Percentiles rank a stretch among this genome's conserved stretches.
Conservation (phyloP, 2,329 filamentous ascomycete species). For the Ophiosphaerella korrae region DNA sequence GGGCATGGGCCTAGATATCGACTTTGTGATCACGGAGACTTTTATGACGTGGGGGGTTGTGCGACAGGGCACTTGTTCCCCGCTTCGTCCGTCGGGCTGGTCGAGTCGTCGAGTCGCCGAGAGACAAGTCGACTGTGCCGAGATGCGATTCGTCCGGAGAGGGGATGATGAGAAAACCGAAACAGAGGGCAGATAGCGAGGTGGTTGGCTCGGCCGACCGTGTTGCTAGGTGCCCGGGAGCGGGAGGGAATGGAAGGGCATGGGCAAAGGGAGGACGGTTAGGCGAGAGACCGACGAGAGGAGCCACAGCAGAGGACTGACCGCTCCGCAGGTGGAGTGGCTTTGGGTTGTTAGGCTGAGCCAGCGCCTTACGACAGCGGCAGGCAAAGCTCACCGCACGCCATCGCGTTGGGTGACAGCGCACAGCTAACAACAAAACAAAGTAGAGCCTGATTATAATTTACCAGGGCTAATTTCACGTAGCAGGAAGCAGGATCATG, state of each 20-base stretch:
- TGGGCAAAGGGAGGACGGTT: constrained; percentile 3
- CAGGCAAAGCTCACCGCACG: constrained; percentile 21
- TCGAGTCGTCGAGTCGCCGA: constrained; percentile 14
- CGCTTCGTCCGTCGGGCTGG: constrained; percentile 8
- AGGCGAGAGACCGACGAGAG: constrained; percentile 10
- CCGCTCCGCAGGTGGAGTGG: constrained; percentile 28
- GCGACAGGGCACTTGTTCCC: background rate
- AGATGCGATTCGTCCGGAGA: constrained; percentile 18
- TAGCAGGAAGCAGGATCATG: constrained; percentile 14
- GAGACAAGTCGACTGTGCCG: constrained; percentile 6
- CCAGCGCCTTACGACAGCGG: constrained; percentile 29
- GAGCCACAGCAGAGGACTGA: constrained; percentile 34
- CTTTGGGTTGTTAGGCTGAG: constrained; percentile 15
- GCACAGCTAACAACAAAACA: constrained; percentile 9
- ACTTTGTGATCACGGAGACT: constrained; percentile 5
- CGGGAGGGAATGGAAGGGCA: background rate
- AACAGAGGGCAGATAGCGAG: too few species aligned
- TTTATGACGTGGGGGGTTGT: constrained; percentile 5
- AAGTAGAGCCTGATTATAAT: background rate
- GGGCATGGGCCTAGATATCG: constrained; percentile 1
- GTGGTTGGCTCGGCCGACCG: constrained; percentile 2
- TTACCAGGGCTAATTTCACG: background rate
- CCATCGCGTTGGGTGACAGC: constrained; percentile 9
- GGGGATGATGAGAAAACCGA: constrained; percentile 6
- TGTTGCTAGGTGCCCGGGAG: background rate